Conservation (phyloP, 768 basidiomycete genomes). For the Psilocybe cubensis region DNA sequence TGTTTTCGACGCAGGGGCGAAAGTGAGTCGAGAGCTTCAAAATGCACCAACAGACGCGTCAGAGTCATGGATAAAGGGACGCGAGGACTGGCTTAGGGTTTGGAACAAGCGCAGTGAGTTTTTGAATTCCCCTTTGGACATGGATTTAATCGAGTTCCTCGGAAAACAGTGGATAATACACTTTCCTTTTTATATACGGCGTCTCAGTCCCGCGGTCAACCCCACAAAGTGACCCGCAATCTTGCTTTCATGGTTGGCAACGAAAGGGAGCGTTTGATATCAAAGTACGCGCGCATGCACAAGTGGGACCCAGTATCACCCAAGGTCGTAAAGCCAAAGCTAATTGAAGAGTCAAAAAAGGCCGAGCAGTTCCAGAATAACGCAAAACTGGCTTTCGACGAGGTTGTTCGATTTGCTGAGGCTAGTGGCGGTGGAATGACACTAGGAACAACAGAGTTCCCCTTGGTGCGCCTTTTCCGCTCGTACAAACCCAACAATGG, state of each 20-base stretch:
- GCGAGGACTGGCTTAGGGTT: slow-evolving; percentile 44
- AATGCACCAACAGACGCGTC: slow-evolving; percentile 22
- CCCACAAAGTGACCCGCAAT: slow-evolving; percentile 64
- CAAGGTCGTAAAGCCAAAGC: slow-evolving; percentile 1
- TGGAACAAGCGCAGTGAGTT: slow-evolving; percentile 64
- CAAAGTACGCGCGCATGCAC: slow-evolving; percentile 23
- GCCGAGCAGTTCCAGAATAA: slow-evolving; percentile 15
- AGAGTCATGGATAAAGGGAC: slow-evolving; percentile 28
- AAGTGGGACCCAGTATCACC: slow-evolving; percentile 24
- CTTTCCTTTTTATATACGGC: slow-evolving; percentile 64
- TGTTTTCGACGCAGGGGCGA: slow-evolving; percentile 53
- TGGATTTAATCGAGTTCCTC: not conserved
- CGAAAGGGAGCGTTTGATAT: slow-evolving; percentile 34
- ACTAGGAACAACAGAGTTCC: slow-evolving; percentile 21
- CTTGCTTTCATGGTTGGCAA: slow-evolving; percentile 41
- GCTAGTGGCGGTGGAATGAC: slow-evolving; percentile 19
- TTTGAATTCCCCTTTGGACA: slow-evolving; percentile 2
- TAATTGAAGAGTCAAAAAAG: slow-evolving; percentile 3
- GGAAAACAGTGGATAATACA: slow-evolving; percentile 64
- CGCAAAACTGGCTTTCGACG: slow-evolving; percentile 17
- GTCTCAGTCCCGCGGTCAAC: slow-evolving; percentile 61
- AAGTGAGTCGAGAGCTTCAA: slow-evolving; percentile 44
- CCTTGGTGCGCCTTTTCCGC: slow-evolving; percentile 11
- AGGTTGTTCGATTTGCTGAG: slow-evolving; percentile 27
- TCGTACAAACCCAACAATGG: not conserved